Conservation (phyloP, 257 asterid genomes). For the Gardenia jasminoides region DNA sequence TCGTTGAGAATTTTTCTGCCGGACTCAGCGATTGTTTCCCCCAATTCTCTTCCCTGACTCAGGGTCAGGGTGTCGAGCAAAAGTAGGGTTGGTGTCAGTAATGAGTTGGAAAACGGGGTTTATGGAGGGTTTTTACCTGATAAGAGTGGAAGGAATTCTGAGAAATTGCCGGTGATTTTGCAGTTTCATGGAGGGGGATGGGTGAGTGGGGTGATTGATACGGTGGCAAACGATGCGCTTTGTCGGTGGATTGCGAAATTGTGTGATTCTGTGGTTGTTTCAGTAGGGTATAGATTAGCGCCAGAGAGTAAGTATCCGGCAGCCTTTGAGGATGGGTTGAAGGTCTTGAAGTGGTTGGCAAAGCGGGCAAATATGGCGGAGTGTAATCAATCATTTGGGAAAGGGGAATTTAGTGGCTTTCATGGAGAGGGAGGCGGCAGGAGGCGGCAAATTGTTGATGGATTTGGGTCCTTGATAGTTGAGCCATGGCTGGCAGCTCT, state of each 20-base stretch:
- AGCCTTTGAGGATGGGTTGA: slow-evolving; percentile 83
- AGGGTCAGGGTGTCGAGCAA: slow-evolving; percentile 30
- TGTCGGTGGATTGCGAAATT: slow-evolving; percentile 69
- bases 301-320: slow-evolving; percentile 86
- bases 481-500: slow-evolving; percentile 97
- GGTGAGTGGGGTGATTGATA: slow-evolving; percentile 72
- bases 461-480: slow-evolving; percentile 57
- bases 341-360: slow-evolving; percentile 72
- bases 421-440: slow-evolving; percentile 38
- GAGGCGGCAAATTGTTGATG: slow-evolving; percentile 74
- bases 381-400: slow-evolving; percentile 42
- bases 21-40: slow-evolving; percentile 44
- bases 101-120: slow-evolving; percentile 5
- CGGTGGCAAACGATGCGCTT: slow-evolving; percentile 62
- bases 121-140: slow-evolving; percentile 77
- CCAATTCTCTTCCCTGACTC: slow-evolving; percentile 36
- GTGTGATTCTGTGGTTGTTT: slow-evolving; percentile 81
- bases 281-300: slow-evolving; percentile 86
- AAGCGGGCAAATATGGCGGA: slow-evolving; percentile 78
- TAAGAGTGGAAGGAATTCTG: slow-evolving; percentile 37
- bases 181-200: slow-evolving; percentile 93
- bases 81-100: slow-evolving; percentile 4
- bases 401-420: slow-evolving; percentile 31
- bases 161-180: slow-evolving; percentile 71
- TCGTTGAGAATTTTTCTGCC: slow-evolving; percentile 78